phyloP scores from a whole-genome alignment of 495 filamentous ascomycete species.

The Hamigera avellanea region DNA sequence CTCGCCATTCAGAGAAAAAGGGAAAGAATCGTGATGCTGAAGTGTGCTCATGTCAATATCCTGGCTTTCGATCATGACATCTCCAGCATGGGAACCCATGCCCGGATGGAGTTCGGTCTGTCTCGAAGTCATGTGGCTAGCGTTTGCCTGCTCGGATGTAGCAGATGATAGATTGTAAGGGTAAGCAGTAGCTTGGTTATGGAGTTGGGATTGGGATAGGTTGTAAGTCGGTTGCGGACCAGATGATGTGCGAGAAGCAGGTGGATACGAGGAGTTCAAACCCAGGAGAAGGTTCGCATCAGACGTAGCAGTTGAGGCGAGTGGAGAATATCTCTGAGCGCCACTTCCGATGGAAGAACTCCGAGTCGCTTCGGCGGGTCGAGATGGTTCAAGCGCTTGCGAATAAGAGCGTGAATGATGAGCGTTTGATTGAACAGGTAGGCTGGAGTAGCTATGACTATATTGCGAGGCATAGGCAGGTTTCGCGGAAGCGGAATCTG shows the following conservation, averaged over 20 bases:
- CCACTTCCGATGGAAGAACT: slow-evolving; percentile 8
- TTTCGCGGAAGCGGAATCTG: slow-evolving; percentile 9
- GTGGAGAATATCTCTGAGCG: slow-evolving; percentile 11
- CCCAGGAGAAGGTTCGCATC: slow-evolving; percentile 19
- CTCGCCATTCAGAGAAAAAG: slow-evolving; percentile 36
- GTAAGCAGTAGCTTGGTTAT: slow-evolving; percentile 11
- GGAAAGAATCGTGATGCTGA: slow-evolving; percentile 29
- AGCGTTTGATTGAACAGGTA: slow-evolving; percentile 13
- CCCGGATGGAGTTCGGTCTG: slow-evolving; percentile 21
- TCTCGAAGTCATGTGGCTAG: slow-evolving; percentile 23
- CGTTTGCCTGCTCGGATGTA: slow-evolving; percentile 26
- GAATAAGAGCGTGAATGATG: slow-evolving; percentile 14
- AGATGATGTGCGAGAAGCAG: slow-evolving; percentile 14
- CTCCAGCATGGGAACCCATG: slow-evolving; percentile 27
- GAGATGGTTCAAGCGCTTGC: slow-evolving; percentile 8
- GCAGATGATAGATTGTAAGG: slow-evolving; percentile 17
- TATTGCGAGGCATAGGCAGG: slow-evolving; percentile 21
- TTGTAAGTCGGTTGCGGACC: slow-evolving; percentile 32
- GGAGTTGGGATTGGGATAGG: slow-evolving; percentile 21
- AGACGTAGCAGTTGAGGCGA: slow-evolving; percentile 10
- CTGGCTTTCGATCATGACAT: slow-evolving; percentile 59
- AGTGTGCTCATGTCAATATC: slow-evolving; percentile 52
- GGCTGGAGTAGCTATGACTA: slow-evolving; percentile 20
- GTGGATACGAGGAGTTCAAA: slow-evolving; percentile 18
- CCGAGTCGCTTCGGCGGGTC: slow-evolving; percentile 7